Evolutionary conservation across 768 basidiomycete genomes (phyloP), one percentile per base, ranked within the genome.

Genomic region (Chalciporus piperatus): DNA sequence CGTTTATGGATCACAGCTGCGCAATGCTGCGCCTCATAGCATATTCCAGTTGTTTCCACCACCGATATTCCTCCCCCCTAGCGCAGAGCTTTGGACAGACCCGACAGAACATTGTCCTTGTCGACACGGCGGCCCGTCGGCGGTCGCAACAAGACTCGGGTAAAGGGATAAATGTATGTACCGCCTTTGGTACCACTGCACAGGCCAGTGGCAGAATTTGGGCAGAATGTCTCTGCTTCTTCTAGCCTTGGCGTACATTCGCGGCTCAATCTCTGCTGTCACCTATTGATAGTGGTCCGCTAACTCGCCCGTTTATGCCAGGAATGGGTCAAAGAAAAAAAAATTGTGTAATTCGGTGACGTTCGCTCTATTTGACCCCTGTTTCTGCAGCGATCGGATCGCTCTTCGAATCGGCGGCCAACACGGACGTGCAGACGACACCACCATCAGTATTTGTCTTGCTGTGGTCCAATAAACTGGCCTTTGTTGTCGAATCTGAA

Each of bases 41-140:
- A 45, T 35, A 52, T 41, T 38, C 50, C 48, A 50, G 46, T 19
- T 33, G 23, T n/a, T 40, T 45, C 5, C 27, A 19, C 41, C 25
- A 37, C 45, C 22, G 38, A 22, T 28, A 23, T 32, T 10, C 16
- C 16, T 3, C 4, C 6, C 35, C 8, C n/a, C 8, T n/a, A 14
- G n/a, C 10, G 32, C 13, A 32, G 32, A 1, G 32, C 32, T 32
- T 32, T 12, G 32, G 32, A n/a, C 35, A 37, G 35, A 32, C 30
- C 30, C 13, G 30, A 32, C 30, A 32, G 13, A 55, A 5, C 3
- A 44, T 4, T 43, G 14, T 27, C 14, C n/a, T 48, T 9, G 4
- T 47, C 44, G 45, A 9, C 30, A 30, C 28, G 28, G 7, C 28
- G 22, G n/a, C n/a, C 4, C 22, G 22, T 4, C 22, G 22, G 22